Percentiles rank a stretch among this genome's conserved stretches.
These are phyloP conservation scores for Tubosaeta sp. DNA, from an alignment of 768 basidiomycete genomes.

Conservation along the genomic window DNA sequence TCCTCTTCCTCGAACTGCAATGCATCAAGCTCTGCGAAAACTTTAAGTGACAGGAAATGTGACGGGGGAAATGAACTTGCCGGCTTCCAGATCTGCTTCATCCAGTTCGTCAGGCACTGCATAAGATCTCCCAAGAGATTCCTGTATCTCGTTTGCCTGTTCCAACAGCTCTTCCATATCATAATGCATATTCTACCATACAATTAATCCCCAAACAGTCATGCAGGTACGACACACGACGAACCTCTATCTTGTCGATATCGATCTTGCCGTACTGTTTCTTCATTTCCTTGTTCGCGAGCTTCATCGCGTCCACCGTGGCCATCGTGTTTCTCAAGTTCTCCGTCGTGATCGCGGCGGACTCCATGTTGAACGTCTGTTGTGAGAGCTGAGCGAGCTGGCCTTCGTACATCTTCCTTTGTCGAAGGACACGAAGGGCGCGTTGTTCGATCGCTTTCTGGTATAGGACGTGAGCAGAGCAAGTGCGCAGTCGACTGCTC, in stretches of 20 bases:
- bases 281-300: conserved; percentile 93
- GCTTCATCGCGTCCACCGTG: conserved; percentile 93
- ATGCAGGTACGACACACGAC: conserved; percentile 12
- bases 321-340: conserved; percentile 99
- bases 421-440: conserved; percentile 89
- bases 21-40: conserved; percentile 79
- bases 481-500: conserved; percentile 5
- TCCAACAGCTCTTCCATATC: conserved; percentile 98
- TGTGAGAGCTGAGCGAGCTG: conserved; percentile 90
- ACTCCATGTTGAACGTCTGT: conserved; percentile 99
- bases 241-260: conserved; percentile 96
- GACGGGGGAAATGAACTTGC: conserved; percentile 37
- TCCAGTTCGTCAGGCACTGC: conserved; percentile 97
- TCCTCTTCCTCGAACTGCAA: conserved; percentile 89
- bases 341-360: conserved; percentile 91
- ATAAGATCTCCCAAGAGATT: conserved; percentile 88
- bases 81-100: conserved; percentile 95
- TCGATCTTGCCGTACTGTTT: conserved; percentile 98
- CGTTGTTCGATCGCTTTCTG: conserved; percentile 91
- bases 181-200: conserved; percentile 81
- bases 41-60: conserved; percentile 1
- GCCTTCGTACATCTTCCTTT: conserved; percentile 93
- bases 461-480: neutral
- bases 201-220: neutral
- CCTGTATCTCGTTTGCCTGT: conserved; percentile 97